phyloP scores from a whole-genome alignment of 306 rosid species.

The Fagus sylvatica region DNA sequence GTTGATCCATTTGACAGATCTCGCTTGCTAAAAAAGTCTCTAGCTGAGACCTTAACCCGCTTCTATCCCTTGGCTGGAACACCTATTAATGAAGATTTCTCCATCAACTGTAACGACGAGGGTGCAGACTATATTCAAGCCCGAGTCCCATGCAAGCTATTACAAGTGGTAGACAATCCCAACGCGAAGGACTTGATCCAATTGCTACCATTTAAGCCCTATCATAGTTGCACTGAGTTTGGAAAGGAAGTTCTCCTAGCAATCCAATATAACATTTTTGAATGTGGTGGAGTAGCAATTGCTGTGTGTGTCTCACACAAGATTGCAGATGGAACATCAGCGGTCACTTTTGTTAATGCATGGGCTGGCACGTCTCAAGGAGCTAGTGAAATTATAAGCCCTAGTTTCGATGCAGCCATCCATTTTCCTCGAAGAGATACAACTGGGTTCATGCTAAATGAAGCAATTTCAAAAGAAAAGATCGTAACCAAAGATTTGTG shows the following conservation, averaged over 20 bases:
- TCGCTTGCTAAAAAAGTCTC: background rate
- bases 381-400: background rate
- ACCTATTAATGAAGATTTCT: background rate
- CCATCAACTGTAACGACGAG: conserved; percentile 24
- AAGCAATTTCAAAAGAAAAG: background rate
- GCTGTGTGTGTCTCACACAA: conserved; percentile 29
- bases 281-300: conserved; percentile 22
- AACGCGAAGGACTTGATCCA: background rate
- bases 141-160: background rate
- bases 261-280: conserved; percentile 16
- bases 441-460: background rate
- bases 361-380: conserved; percentile 17
- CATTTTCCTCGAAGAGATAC: conserved; percentile 8
- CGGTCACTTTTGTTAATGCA: conserved; percentile 1
- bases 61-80: conserved; percentile 35
- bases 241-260: background rate
- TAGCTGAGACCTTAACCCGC: conserved; percentile 24
- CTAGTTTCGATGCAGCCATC: background rate
- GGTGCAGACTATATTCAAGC: conserved; percentile 24
- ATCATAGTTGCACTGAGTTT: background rate
- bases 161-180: background rate
- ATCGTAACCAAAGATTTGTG: background rate
- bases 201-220: conserved; percentile 22
- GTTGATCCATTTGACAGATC: background rate
- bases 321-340: conserved; percentile 13